phyloP scores from a whole-genome alignment of 1,139 yeast species.

The Pichia sp. region DNA sequence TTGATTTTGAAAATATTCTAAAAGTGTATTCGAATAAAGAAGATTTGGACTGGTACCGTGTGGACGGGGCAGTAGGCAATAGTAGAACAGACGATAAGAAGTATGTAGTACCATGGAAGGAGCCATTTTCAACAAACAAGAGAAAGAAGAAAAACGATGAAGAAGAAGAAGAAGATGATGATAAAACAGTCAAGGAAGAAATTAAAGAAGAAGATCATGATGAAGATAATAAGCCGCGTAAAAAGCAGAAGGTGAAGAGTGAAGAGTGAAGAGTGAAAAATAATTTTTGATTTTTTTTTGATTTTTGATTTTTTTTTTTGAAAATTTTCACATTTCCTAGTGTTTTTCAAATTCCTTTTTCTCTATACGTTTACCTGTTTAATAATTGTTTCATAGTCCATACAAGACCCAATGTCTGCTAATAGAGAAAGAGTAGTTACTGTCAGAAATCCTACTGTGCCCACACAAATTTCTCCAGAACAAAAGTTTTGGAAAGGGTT shows the following conservation, averaged over 20 bases:
- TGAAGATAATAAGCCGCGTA: no score
- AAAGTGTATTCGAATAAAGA: slow-evolving; percentile 31
- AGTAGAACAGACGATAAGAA: slow-evolving; percentile 43
- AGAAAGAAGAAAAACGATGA: background rate
- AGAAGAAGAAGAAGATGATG: background rate
- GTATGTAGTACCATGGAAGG: slow-evolving; percentile 38
- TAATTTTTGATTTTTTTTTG: no score
- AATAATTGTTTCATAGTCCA: background rate
- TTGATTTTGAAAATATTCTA: slow-evolving; percentile 35
- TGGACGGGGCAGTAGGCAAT: slow-evolving; percentile 61
- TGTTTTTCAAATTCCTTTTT: background rate
- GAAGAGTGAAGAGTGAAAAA: no score
- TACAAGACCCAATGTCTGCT: slow-evolving; percentile 63
- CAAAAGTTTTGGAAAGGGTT: slow-evolving; percentile 92
- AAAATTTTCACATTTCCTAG: no score
- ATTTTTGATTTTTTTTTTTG: no score
- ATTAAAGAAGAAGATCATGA: no score
- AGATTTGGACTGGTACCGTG: slow-evolving; percentile 46
- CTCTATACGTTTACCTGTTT: background rate
- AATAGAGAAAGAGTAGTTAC: slow-evolving; percentile 62
- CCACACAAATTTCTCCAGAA: slow-evolving; percentile 86
- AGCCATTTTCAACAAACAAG: background rate
- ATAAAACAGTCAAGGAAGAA: background rate
- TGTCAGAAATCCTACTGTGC: slow-evolving; percentile 67
- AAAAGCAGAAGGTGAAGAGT: no score